Evolutionary conservation across 2,329 filamentous ascomycete genomes (phyloP).

Genomic region (Hypoxylon sp.): DNA sequence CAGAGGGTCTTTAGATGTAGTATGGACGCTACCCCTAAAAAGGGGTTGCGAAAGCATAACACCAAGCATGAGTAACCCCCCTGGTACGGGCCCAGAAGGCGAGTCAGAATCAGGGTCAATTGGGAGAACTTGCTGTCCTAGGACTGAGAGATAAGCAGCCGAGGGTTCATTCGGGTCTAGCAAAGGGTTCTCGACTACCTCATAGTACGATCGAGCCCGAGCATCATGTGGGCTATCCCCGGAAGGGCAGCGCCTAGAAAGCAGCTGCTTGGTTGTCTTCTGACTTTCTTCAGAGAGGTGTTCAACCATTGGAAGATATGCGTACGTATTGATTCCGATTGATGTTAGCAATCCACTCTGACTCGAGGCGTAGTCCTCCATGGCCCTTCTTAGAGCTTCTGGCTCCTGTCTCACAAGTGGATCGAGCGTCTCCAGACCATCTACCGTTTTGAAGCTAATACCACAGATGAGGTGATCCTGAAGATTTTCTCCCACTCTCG

Average conservation of each 20-base stretch:
- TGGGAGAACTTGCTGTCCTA: neutral
- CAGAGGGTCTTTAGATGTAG: constrained; percentile 4
- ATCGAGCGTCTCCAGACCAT: constrained; percentile 24
- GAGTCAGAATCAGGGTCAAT: neutral
- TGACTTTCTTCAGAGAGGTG: neutral
- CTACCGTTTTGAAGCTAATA: constrained; percentile 13
- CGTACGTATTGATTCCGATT: constrained; percentile 12
- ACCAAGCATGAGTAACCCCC: neutral
- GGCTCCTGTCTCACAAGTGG: constrained; percentile 5
- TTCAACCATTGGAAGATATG: constrained; percentile 25
- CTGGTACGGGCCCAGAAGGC: neutral
- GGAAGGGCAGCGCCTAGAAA: neutral
- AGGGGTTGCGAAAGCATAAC: constrained; percentile 9
- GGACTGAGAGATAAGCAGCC: neutral
- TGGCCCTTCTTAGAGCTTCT: constrained; percentile 1
- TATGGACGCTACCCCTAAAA: constrained; percentile 32
- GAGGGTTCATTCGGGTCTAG: neutral
- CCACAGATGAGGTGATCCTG: constrained; percentile 31
- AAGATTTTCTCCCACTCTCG: constrained; percentile 49
- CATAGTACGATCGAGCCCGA: neutral
- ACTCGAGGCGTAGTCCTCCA: constrained; percentile 4
- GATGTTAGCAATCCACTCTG: constrained; percentile 16
- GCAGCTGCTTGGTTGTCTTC: neutral
- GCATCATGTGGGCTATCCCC: neutral
- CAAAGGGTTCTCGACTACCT: neutral